These are phyloP conservation scores for Labyrinthula sp. DNA, from an alignment of 352 stramenopile genomes.

Conservation along the genomic window DNA sequence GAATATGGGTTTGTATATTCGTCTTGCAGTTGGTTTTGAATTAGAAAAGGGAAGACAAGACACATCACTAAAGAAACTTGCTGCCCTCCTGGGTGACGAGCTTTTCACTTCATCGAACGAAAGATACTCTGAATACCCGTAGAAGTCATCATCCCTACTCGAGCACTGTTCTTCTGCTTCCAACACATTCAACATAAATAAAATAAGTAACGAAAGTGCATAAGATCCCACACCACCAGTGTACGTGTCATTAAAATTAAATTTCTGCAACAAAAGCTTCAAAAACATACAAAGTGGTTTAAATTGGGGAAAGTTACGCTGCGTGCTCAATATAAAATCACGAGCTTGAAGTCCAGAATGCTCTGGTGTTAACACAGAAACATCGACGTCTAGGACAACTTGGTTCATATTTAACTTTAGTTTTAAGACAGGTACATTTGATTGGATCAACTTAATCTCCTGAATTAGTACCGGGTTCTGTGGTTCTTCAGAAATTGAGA, in stretches of 20 bases:
- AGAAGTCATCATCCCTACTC: too few species aligned
- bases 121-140: too few species aligned
- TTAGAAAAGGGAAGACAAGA: too few species aligned
- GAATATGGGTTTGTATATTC: too few species aligned
- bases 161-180: too few species aligned
- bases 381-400: constrained; percentile 4
- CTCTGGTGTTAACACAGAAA: constrained; percentile 15
- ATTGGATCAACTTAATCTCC: constrained; percentile 24
- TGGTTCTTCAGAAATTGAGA: too few species aligned
- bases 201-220: constrained; percentile 9
- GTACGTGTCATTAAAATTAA: constrained; percentile 23
- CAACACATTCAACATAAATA: constrained; percentile 19
- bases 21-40: too few species aligned
- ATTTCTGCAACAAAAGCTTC: constrained; percentile 17
- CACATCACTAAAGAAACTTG: too few species aligned
- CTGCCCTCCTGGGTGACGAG: too few species aligned
- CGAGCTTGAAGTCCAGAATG: constrained; percentile 20
- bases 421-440: constrained; percentile 24
- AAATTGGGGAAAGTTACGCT: constrained; percentile 5
- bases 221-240: constrained; percentile 25
- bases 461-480: too few species aligned
- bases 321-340: constrained; percentile 19
- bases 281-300: constrained; percentile 11
- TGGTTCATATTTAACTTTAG: constrained; percentile 21
- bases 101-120: too few species aligned